These are phyloP conservation scores for Boletus insuetus DNA, from an alignment of 768 basidiomycete species.

Conservation along the genomic window DNA sequence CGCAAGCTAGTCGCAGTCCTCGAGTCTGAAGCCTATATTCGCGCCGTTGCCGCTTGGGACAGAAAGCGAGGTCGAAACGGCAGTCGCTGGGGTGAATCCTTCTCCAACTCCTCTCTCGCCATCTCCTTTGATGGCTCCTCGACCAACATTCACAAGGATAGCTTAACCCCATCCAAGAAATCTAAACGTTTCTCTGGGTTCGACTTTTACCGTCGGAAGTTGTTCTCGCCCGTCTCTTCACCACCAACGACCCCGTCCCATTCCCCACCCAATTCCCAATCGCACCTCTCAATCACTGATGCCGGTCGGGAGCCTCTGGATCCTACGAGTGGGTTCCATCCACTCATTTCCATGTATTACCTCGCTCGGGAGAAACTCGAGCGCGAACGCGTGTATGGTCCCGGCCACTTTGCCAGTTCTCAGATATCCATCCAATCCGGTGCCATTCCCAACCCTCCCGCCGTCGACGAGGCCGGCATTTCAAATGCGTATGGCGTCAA, in stretches of 20 bases:
- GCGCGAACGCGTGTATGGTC: constrained; percentile 89
- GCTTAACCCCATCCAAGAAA: constrained; percentile 51
- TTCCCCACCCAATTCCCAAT: constrained; percentile 61
- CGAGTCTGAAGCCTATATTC: constrained; percentile 71
- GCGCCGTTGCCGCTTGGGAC: constrained; percentile 78
- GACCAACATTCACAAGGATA: constrained; percentile 40
- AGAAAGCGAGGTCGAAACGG: constrained; percentile 52
- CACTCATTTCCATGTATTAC: constrained; percentile 94
- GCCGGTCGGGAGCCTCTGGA: constrained; percentile 57
- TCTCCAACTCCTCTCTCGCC: constrained; percentile 69
- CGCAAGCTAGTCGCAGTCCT: constrained; percentile 68
- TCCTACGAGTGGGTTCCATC: constrained; percentile 92
- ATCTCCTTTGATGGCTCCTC: constrained; percentile 55
- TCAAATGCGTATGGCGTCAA: constrained; percentile 23
- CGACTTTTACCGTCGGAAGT: constrained; percentile 89
- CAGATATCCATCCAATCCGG: constrained; percentile 61
- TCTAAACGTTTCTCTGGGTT: constrained; percentile 91
- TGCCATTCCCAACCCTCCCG: constrained; percentile 14
- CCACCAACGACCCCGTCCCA: constrained; percentile 53
- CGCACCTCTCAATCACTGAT: constrained; percentile 51
- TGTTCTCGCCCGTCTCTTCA: constrained; percentile 60
- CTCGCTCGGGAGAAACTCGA: constrained; percentile 95
- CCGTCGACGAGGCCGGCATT: constrained; percentile 19
- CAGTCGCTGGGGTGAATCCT: constrained; percentile 47
- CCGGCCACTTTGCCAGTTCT: constrained; percentile 90